Base-by-base conservation (phyloP, 2,329 filamentous ascomycete species). In the Aureobasidium uvarum region DNA sequence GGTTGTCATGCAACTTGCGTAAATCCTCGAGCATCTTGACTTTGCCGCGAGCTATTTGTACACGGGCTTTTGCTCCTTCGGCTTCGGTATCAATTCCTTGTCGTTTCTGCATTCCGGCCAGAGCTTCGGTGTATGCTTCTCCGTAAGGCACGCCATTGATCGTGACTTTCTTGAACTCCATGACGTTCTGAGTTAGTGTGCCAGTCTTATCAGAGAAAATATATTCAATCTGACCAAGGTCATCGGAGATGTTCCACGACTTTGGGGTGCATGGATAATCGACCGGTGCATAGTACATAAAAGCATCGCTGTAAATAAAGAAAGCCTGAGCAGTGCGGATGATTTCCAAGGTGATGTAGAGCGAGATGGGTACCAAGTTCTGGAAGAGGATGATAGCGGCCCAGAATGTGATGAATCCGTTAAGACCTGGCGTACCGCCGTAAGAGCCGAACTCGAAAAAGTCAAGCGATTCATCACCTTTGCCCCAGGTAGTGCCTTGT, bases 111-210 rank as follows among this genome's bases (percentile, higher is more conserved):
- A 99, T 95, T 66, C 95, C 95, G 60, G 94, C 91, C 77, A 96
- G 91, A 0, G 95, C 95, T 77, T 99, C 95, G 0, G 96, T 99
- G 73, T 97, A 99, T 0, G 95, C 95, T 79, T 99, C 95, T 68
- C 96, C 95, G 71, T 99, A 99, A 0, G 93, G 88, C 67, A 95
- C 86, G n/a, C 94, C 94, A 72, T 98, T 98, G 77, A 99, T 89
- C 0, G 93, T 96, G 64, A 90, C 92, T 78, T 99, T 99, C 78
- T 98, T 99, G 85, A 98, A 99, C 76, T 99, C 96, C 95, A 96
- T 96, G 62, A 96, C 90, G 75, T 96, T 96, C 73, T 96, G 91
- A 0, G 91, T 96, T 69, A 96, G 79, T 2, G 91, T 96, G 66
- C 91, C 91, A 0, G 91, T 96, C 79, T 96, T 96, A 81, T 96